These are phyloP conservation scores for Isatis tinctoria DNA, from an alignment of 345 rosid species.

Conservation along the genomic window DNA sequence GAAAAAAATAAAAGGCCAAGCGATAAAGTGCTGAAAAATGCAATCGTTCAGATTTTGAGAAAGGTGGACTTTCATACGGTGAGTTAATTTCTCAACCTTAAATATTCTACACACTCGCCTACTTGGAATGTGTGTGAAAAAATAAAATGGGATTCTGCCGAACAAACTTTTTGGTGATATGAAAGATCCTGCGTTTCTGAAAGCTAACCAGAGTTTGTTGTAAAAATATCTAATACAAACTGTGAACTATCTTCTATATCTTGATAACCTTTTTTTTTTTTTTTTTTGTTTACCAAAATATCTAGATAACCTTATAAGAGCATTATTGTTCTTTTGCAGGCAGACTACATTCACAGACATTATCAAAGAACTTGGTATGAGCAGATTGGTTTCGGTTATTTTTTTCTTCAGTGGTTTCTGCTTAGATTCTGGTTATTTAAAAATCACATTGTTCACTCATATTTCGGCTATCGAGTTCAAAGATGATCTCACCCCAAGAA, in stretches of 20 bases:
- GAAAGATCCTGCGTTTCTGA: neutral
- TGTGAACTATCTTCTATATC: neutral
- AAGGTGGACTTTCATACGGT: constrained; percentile 90
- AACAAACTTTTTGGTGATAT: neutral
- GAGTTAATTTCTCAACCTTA: constrained; percentile 28
- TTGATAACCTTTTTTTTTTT: too few species aligned
- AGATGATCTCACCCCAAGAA: constrained; percentile 62
- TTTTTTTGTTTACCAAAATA: too few species aligned
- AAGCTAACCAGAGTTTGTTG: constrained; percentile 8
- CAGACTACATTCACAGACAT: constrained; percentile 96
- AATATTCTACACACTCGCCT: neutral
- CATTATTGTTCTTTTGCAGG: constrained; percentile 53
- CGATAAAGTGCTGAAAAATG: constrained; percentile 57
- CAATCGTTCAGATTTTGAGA: constrained; percentile 68
- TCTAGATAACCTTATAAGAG: neutral
- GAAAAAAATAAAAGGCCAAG: constrained; percentile 53
- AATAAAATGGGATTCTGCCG: neutral
- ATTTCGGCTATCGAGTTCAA: constrained; percentile 52
- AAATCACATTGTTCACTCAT: neutral
- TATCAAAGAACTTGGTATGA: constrained; percentile 77
- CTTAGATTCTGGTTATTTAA: neutral
- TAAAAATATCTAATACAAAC: neutral
- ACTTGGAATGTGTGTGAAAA: neutral
- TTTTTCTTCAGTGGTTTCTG: neutral
- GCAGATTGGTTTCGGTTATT: neutral